A percentile compares a stretch with the other conserved stretches of the same genome.
These are phyloP conservation scores for Falciphora oryzae DNA, from an alignment of 2,329 filamentous ascomycete species.

Conservation along the genomic window DNA sequence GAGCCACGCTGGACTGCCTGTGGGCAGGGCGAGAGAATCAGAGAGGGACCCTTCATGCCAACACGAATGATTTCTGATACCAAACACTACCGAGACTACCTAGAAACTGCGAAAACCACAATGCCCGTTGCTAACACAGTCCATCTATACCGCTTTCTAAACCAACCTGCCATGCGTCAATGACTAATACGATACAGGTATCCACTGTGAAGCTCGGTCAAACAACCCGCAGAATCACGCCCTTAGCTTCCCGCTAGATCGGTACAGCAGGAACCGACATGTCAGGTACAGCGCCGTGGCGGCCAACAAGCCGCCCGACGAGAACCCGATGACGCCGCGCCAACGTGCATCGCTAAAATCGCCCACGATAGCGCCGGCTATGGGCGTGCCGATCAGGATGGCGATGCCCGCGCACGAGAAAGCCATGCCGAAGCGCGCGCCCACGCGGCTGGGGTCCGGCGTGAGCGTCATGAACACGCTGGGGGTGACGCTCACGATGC, in stretches of 20 bases:
- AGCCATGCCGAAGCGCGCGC: slow-evolving; percentile 37
- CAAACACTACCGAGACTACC: no score
- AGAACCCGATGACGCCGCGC: slow-evolving; percentile 27
- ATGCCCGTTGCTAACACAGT: no score
- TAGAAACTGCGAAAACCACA: no score
- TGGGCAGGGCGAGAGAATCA: no score
- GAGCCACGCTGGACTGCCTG: no score
- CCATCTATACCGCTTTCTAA: not conserved
- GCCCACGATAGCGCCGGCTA: slow-evolving; percentile 41
- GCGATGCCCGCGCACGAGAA: slow-evolving; percentile 35
- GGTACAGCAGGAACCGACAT: slow-evolving; percentile 2
- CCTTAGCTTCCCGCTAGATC: not conserved
- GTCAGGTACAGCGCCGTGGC: not conserved
- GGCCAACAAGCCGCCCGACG: slow-evolving; percentile 67
- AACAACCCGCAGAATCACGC: not conserved
- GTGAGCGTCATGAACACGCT: slow-evolving; percentile 32
- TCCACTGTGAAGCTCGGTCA: no score
- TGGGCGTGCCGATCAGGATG: slow-evolving; percentile 45
- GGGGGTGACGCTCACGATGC: slow-evolving; percentile 33
- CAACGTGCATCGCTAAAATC: slow-evolving; percentile 22
- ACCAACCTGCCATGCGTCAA: no score
- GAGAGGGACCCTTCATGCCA: no score
- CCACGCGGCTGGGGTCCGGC: slow-evolving; percentile 30
- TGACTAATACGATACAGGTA: no score
- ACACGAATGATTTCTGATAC: no score